phyloP scores from a whole-genome alignment of 2,329 filamentous ascomycete species.

The Celoporthe dispersa region DNA sequence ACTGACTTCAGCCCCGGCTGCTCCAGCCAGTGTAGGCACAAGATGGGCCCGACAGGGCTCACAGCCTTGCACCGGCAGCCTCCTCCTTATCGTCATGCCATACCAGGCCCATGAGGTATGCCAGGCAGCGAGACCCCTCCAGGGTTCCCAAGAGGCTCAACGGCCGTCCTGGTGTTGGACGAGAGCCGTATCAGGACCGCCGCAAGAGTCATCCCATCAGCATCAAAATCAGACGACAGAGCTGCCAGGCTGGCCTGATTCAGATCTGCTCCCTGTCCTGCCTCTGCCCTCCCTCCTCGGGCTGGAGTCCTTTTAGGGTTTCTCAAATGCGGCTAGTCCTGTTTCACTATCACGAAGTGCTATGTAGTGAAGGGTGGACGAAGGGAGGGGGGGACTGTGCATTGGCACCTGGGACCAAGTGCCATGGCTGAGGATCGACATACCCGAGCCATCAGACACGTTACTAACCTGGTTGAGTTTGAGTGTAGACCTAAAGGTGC shows the following conservation, averaged over 20 bases:
- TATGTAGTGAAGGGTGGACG: background rate
- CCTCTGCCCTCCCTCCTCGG: slow-evolving; percentile 4
- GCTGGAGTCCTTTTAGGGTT: slow-evolving; percentile 17
- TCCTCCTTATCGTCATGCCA: background rate
- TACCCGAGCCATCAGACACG: background rate
- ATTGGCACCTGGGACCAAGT: background rate
- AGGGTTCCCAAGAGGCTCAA: background rate
- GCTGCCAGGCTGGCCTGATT: background rate
- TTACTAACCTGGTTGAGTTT: background rate
- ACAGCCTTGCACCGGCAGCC: background rate
- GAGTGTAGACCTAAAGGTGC: background rate
- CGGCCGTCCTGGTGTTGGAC: background rate
- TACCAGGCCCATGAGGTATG: background rate
- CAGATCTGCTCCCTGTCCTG: background rate
- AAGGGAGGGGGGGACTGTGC: background rate
- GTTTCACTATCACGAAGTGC: background rate
- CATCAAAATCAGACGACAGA: background rate
- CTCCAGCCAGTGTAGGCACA: background rate
- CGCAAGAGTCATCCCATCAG: background rate
- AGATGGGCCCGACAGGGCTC: background rate
- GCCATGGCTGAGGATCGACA: background rate
- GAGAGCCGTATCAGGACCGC: background rate
- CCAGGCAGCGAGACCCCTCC: background rate
- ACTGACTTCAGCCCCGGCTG: background rate
- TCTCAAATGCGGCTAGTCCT: slow-evolving; percentile 10